Evolutionary conservation across 1,284 basidiomycete species (phyloP), one percentile per base, ranked within the genome.

Genomic region (Earliella scabrosa): DNA sequence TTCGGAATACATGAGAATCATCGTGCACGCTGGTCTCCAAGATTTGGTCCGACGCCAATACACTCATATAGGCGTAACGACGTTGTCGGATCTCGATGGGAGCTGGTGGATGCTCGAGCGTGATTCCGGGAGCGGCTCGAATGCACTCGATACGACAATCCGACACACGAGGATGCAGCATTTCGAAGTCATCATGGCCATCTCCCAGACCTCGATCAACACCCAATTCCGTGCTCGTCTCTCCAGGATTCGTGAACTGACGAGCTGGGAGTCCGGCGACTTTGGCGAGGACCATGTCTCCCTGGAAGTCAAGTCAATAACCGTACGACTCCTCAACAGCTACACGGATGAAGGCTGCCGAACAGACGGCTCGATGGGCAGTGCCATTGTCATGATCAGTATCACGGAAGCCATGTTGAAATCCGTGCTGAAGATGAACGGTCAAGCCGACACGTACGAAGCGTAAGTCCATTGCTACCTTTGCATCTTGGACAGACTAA

Each of bases 191-290:
- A 59, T 73, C 62, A 59, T 60, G 21, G 69, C 71, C 2, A 58
- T 75, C 49, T 70, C 72, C 0, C 70, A 73, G 50, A 59, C 61
- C 3, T 66, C 70, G 2, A 65, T 74, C 62, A 71, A 71, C 56
- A 57, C 53, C 14, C 62, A 68, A 43, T 63, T 54, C 57, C 39
- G 46, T 52, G 10, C 52, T 64, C 34, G 67, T 62, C 62, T 53
- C 36, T 32, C 34, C 4, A 52, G 56, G n/a, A 44, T 57, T n/a
- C 40, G 29, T 7, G 41, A 51, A 9, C 43, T 71, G 43, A 31
- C 55, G 4, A 62, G 56, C 7, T 73, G 71, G 71, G 29, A 44
- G 2, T 60, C 60, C 46, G 57, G 66, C n/a, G n/a, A n/a, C n/a
- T n/a, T n/a, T n/a, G 52, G 66, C 3, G 3, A 38, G 18, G 18